Evolutionary conservation across 257 asterid species (phyloP), one percentile per base, ranked within the genome.

Genomic region (Coffea canephora): DNA sequence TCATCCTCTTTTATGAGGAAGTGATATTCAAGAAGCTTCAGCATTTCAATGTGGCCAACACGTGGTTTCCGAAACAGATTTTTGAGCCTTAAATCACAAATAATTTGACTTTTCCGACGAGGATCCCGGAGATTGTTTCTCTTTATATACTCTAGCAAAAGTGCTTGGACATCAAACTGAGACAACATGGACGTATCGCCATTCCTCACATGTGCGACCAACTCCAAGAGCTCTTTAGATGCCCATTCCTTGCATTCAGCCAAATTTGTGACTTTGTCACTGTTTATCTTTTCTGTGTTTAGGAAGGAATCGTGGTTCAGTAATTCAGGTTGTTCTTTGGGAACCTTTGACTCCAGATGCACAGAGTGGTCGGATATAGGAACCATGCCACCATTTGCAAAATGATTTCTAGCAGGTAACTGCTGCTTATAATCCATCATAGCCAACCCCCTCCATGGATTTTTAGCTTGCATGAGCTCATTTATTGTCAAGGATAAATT

Each of bases 1-100:
- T 88, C 61, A 69, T 87, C 92, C 82, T 89, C 95, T 86, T 87
- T 87, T 55, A 67, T 80, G 67, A 85, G 90, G 84, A 90, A 82
- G 85, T 94, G 98, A 86, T 59, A 89, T 76, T 91, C 94, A 13
- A 94, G 91, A 88, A 94, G 97, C 90, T 91, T 90, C 73, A 90
- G 84, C 97, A 93, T 94, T 81, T 94, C 98, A 64, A 84, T 82
- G 80, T 89, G 96, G 73, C 92, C 93, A 73, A 94, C 91, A 21
- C 88, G 89, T 74, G 91, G 86, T 87, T 87, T 93, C 68, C 98
- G 91, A 80, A 94, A 94, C 61, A 94, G 80, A 83, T 84, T 94
- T 78, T 84, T 88, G 59, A 94, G 96, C 89, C 91, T 91, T 39
- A 67, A 72, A 81, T 94, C 98, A 62, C 98, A 94, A 71, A 91